phyloP scores from a whole-genome alignment of 306 rosid species.

The Oxytropis ochrocephala region DNA sequence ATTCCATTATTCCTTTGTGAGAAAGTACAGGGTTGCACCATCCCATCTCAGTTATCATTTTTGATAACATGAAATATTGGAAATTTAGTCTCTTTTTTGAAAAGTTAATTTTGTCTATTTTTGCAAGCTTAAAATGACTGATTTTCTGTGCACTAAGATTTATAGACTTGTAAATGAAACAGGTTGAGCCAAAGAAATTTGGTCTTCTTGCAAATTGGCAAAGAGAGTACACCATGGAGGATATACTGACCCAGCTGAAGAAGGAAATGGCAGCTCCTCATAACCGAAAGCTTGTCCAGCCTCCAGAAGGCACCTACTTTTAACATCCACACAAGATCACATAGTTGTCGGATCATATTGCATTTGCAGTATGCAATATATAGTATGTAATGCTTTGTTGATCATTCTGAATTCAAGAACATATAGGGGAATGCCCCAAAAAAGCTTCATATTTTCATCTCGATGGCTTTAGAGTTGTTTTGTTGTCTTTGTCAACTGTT shows the following conservation, averaged over 20 bases:
- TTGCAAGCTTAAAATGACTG: no score
- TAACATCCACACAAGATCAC: constrained; percentile 46
- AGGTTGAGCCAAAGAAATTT: constrained; percentile 95
- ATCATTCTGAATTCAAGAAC: constrained; percentile 62
- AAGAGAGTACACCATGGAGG: constrained; percentile 98
- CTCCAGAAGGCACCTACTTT: constrained; percentile 98
- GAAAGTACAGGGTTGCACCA: neutral
- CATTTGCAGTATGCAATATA: constrained; percentile 61
- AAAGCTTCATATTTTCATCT: constrained; percentile 41
- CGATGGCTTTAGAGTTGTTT: constrained; percentile 47
- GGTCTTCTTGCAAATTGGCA: constrained; percentile 95
- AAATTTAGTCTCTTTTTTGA: neutral
- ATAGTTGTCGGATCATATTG: constrained; percentile 45
- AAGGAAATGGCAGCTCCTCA: constrained; percentile 97
- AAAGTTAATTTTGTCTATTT: no score
- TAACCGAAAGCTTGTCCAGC: constrained; percentile 98
- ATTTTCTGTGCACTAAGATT: neutral
- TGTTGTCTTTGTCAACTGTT: constrained; percentile 45
- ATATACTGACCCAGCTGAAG: constrained; percentile 95
- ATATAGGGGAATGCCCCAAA: constrained; percentile 42
- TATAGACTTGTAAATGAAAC: constrained; percentile 24
- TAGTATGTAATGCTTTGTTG: constrained; percentile 68
- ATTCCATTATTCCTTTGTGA: neutral
- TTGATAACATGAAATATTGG: neutral
- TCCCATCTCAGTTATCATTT: neutral